Conservation (phyloP, 148 eudicot genomes). For the Vaccinium myrtillus region DNA sequence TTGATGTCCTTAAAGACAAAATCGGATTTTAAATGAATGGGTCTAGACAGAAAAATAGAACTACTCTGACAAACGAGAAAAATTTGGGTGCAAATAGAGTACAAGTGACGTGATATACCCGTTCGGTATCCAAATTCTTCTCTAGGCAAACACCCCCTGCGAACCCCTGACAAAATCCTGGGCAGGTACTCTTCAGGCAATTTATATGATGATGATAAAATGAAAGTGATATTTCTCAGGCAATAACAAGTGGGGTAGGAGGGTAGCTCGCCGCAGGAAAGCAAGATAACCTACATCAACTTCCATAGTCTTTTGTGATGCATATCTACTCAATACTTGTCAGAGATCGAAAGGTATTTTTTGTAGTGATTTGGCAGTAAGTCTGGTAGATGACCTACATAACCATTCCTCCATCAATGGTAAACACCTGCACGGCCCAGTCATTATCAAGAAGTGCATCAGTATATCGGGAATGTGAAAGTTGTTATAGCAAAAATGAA, state of each 20-base stretch:
- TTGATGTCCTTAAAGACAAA: too few species aligned
- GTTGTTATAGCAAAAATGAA: background rate
- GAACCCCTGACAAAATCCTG: background rate
- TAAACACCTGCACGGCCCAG: constrained; percentile 50
- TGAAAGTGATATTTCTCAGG: background rate
- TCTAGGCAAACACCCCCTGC: too few species aligned
- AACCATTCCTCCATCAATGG: constrained; percentile 89
- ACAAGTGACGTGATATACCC: too few species aligned
- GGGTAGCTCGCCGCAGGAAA: background rate
- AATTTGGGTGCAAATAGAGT: too few species aligned
- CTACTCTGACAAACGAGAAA: too few species aligned
- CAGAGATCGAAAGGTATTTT: background rate
- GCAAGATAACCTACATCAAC: background rate
- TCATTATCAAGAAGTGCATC: background rate
- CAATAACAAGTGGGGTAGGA: background rate
- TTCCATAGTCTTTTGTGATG: background rate
- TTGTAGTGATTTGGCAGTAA: background rate
- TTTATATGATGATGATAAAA: background rate
- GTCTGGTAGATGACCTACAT: constrained; percentile 33
- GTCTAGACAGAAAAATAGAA: too few species aligned
- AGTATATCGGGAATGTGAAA: background rate
- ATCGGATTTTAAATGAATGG: too few species aligned
- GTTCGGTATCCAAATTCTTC: too few species aligned
- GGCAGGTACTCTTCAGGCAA: background rate
- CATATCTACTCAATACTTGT: background rate